Conservation (phyloP, 2,329 filamentous ascomycete genomes). For the Cladophialophora yegresii region DNA sequence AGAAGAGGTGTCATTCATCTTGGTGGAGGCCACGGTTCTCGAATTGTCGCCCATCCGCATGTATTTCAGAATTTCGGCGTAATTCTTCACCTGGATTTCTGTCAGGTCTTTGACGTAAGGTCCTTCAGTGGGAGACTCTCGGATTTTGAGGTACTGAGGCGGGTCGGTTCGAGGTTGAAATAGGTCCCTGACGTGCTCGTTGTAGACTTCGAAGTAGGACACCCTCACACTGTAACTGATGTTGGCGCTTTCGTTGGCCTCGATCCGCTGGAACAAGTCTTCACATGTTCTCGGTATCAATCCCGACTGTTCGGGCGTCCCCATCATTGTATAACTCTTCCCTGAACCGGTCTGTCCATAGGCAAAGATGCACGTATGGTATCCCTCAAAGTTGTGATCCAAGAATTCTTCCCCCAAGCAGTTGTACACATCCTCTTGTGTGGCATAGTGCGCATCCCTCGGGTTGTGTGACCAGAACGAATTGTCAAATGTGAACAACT, state of each 20-base stretch:
- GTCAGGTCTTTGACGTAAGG: slow-evolving; percentile 97
- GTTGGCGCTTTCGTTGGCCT: slow-evolving; percentile 79
- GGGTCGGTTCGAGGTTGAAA: slow-evolving; percentile 77
- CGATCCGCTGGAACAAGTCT: slow-evolving; percentile 92
- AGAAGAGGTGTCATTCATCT: slow-evolving; percentile 99
- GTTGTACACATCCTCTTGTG: slow-evolving; percentile 92
- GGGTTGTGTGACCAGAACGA: slow-evolving; percentile 95
- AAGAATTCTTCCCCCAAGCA: slow-evolving; percentile 93
- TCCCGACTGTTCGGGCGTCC: slow-evolving; percentile 77
- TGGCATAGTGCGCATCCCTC: slow-evolving; percentile 79
- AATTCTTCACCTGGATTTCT: slow-evolving; percentile 85
- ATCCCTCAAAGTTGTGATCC: slow-evolving; percentile 98
- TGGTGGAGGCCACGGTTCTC: slow-evolving; percentile 87
- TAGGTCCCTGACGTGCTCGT: slow-evolving; percentile 95
- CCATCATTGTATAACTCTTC: slow-evolving; percentile 99
- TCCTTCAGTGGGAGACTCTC: slow-evolving; percentile 90
- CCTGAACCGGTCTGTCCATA: slow-evolving; percentile 97
- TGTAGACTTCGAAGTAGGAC: slow-evolving; percentile 99
- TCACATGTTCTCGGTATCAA: slow-evolving; percentile 94
- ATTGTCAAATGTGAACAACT: slow-evolving; percentile 92
- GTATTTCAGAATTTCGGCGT: slow-evolving; percentile 81
- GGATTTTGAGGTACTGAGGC: slow-evolving; percentile 92
- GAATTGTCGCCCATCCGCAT: slow-evolving; percentile 90
- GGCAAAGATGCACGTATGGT: slow-evolving; percentile 98
- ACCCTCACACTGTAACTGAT: slow-evolving; percentile 97